Evolutionary conservation across 225 moss, liverwort and hornwort species (phyloP).

Genomic region (Rhytidiadelphus loreus): DNA sequence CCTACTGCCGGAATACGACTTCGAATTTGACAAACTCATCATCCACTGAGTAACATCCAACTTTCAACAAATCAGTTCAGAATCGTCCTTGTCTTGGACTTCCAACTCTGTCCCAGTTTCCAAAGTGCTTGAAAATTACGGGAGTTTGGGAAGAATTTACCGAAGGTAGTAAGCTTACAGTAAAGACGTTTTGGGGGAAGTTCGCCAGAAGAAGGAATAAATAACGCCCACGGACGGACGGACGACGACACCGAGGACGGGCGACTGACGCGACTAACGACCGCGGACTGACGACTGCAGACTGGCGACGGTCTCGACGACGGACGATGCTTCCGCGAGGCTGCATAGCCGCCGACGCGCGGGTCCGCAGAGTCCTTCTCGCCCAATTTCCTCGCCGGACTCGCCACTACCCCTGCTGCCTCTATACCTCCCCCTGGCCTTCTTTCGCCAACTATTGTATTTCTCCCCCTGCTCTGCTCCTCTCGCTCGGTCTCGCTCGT

Average conservation of each 20-base stretch:
- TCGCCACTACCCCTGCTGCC: neutral
- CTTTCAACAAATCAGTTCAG: neutral
- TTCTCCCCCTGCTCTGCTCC: neutral
- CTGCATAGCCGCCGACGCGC: slow-evolving; percentile 19
- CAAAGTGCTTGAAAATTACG: too few relatives aligned
- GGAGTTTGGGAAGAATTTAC: neutral
- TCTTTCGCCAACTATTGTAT: neutral
- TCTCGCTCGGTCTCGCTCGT: neutral
- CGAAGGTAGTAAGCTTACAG: neutral
- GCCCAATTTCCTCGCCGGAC: slow-evolving; percentile 19
- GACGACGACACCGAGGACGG: neutral
- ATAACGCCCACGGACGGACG: neutral
- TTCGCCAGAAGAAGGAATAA: neutral
- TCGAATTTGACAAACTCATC: neutral
- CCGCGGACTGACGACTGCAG: neutral
- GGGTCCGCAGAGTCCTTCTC: slow-evolving; percentile 12
- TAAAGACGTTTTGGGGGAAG: neutral
- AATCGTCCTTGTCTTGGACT: neutral
- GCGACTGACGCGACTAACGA: neutral
- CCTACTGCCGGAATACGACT: neutral
- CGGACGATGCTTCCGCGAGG: neutral
- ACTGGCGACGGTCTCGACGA: neutral
- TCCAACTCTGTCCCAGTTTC: neutral
- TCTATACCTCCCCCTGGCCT: neutral
- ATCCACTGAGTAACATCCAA: neutral